Evolutionary conservation across 23 red algal species (phyloP), one percentile per base, ranked within the genome.

Genomic region (Gracilaria vermiculophylla): DNA sequence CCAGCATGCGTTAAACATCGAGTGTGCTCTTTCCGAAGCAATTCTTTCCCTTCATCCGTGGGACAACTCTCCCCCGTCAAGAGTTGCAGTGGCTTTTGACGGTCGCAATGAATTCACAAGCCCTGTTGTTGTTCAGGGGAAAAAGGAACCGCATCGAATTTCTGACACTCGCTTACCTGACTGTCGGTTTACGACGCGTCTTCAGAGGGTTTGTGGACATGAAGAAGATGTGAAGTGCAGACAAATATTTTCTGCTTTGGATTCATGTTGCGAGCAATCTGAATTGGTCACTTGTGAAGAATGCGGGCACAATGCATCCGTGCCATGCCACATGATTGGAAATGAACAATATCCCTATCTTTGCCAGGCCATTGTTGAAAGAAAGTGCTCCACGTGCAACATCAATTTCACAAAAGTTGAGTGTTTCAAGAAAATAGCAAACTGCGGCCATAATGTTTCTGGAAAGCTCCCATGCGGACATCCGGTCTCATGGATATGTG

Each of bases 191-290:
- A 73, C 44, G 3, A 74, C 69, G 11, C 64, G 47, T 9, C 69
- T 75, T 20, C 82, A 75, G 8, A 43, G 66, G 44, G 11, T 12
- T 23, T 87, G 82, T 58, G 82, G 82, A 23, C 82, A 87, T 62
- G 82, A 87, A 87, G 65, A 87, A 29, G 53, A 71, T 44, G 48
- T 87, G 44, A 60, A 60, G 12, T 87, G 82, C 32, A 47, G 35
- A 6, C 27, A 21, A 4, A 87, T 87, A 36, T 87, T 87, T 61
- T 10, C 21, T 27, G 82, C 69, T 5, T 36, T 87, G 40, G 53
- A 71, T 19, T 76, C 82, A 6, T 19, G 15, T 54, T 87, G 82
- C 37, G 49, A 71, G 27, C 82, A 74, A 13, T 33, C 45, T 2
- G 64, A 53, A 43, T 3, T 50, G 7, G 19, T 74, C 17, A 55